These are phyloP conservation scores for Clonostachys chloroleuca DNA, from an alignment of 2,329 filamentous ascomycete species.

Conservation along the genomic window DNA sequence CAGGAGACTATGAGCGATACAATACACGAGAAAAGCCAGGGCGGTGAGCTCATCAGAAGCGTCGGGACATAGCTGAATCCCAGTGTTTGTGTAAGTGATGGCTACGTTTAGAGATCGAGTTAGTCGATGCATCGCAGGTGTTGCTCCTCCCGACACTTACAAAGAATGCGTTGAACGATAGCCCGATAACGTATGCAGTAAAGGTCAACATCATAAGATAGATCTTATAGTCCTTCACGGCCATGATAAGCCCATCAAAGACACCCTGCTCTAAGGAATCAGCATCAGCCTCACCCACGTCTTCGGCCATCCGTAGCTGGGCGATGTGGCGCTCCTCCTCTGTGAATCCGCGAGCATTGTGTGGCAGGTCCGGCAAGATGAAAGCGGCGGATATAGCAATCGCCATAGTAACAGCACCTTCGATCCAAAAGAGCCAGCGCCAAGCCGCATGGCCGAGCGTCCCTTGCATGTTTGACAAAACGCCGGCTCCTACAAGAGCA, in stretches of 20 bases:
- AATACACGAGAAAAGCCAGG: slow-evolving; percentile 55
- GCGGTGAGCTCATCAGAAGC: slow-evolving; percentile 50
- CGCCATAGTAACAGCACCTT: slow-evolving; percentile 46
- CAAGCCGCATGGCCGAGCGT: slow-evolving; percentile 49
- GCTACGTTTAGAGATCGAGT: slow-evolving; percentile 20
- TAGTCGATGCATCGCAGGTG: neutral
- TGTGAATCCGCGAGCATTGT: slow-evolving; percentile 53
- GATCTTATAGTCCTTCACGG: slow-evolving; percentile 56
- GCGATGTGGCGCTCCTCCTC: slow-evolving; percentile 53
- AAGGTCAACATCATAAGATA: slow-evolving; percentile 61
- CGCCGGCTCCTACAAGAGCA: slow-evolving; percentile 53
- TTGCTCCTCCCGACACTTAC: slow-evolving; percentile 16
- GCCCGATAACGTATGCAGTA: slow-evolving; percentile 54
- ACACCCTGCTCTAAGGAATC: slow-evolving; percentile 43
- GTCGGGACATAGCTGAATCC: slow-evolving; percentile 48
- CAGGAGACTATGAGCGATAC: slow-evolving; percentile 50
- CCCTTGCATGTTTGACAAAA: slow-evolving; percentile 53
- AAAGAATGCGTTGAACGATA: slow-evolving; percentile 57
- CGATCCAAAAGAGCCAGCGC: slow-evolving; percentile 59
- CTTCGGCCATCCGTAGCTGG: slow-evolving; percentile 50
- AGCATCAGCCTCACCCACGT: slow-evolving; percentile 50
- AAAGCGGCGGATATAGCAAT: slow-evolving; percentile 40
- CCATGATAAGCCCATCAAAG: slow-evolving; percentile 52
- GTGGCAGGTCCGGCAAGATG: slow-evolving; percentile 49
- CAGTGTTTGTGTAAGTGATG: slow-evolving; percentile 45